phyloP scores from a whole-genome alignment of 1,139 yeast species.

The Diutina neorugosa region DNA sequence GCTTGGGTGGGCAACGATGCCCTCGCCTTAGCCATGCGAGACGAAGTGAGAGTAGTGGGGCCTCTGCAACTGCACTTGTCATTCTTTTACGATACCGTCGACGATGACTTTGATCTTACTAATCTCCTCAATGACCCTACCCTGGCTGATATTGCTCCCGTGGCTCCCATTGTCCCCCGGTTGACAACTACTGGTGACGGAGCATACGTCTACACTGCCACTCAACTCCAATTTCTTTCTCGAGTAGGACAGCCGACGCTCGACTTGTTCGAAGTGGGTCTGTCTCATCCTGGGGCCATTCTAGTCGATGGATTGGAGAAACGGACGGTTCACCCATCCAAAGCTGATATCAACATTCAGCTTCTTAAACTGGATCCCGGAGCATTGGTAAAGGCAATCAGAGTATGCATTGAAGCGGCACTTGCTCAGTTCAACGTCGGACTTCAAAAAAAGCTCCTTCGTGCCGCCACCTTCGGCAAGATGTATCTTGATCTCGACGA shows the following conservation, averaged over 20 bases:
- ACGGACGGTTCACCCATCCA: conserved; percentile 57
- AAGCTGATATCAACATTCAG: conserved; percentile 64
- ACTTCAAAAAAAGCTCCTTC: conserved; percentile 70
- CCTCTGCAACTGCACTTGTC: conserved; percentile 53
- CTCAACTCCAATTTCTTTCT: conserved; percentile 49
- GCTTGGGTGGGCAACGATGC: conserved; percentile 88
- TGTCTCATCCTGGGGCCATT: conserved; percentile 73
- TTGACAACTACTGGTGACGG: conserved; percentile 58
- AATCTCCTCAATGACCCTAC: conserved; percentile 1
- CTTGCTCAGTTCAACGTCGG: conserved; percentile 61
- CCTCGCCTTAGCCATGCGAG: conserved; percentile 45
- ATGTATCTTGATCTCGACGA: conserved; percentile 36
- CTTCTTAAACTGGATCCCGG: conserved; percentile 41
- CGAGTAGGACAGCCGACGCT: conserved; percentile 50
- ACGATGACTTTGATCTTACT: conserved; percentile 18
- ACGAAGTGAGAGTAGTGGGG: conserved; percentile 59
- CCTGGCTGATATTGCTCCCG: conserved; percentile 12
- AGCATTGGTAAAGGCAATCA: conserved; percentile 49
- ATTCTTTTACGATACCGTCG: conserved; percentile 28
- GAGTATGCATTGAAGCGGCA: conserved; percentile 64
- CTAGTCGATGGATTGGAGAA: conserved; percentile 74
- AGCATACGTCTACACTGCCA: conserved; percentile 46
- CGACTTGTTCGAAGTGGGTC: conserved; percentile 69
- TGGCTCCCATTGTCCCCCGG: conserved; percentile 22
- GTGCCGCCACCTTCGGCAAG: conserved; percentile 85